Conservation (phyloP, 177 flowering plant genomes). For the Vitis hybrid region DNA sequence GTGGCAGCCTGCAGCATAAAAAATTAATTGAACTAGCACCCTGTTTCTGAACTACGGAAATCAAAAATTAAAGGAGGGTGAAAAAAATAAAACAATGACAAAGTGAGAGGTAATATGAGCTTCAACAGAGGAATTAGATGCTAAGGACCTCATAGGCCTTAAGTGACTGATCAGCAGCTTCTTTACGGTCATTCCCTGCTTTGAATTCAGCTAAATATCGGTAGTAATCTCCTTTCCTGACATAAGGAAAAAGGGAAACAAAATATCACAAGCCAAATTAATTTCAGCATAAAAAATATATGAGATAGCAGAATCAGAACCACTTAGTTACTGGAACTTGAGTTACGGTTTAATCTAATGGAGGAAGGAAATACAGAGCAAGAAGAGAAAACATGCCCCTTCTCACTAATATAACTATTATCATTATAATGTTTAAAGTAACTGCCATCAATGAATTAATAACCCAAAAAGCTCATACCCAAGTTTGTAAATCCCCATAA, state of each 20-base stretch:
- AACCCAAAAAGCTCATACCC: neutral
- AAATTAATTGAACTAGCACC: conserved; percentile 1
- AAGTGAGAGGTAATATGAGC: neutral
- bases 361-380: too few species aligned
- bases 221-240: conserved; percentile 63
- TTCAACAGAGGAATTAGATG: neutral
- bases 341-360: neutral
- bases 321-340: neutral
- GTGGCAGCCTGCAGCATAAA: conserved; percentile 37
- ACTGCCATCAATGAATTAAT: too few species aligned
- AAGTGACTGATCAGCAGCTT: conserved; percentile 50
- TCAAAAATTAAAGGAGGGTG: neutral
- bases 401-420: too few species aligned
- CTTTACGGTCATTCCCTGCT: conserved; percentile 40
- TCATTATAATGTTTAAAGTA: too few species aligned
- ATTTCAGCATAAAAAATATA: too few species aligned
- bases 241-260: neutral
- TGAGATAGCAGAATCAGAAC: too few species aligned
- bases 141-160: conserved; percentile 51
- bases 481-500: neutral
- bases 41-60: neutral
- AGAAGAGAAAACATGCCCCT: too few species aligned
- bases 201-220: conserved; percentile 60
- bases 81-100: neutral
- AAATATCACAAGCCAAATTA: neutral